These are phyloP conservation scores for Vitis cinerea DNA, from an alignment of 164 flowering plant species.

Conservation along the genomic window DNA sequence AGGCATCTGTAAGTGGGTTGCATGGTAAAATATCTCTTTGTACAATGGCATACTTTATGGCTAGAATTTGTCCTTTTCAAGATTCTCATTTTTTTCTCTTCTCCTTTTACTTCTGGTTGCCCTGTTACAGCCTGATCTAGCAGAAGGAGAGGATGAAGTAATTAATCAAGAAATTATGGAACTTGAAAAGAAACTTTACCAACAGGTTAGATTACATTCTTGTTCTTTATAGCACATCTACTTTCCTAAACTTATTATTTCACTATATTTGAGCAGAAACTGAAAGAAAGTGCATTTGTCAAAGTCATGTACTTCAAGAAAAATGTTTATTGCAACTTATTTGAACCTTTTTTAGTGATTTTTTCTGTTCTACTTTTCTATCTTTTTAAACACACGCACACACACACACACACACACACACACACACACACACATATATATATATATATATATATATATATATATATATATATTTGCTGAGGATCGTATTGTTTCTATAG, in stretches of 20 bases:
- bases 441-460: neutral
- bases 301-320: neutral
- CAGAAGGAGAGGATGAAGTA: constrained; percentile 74
- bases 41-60: neutral
- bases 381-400: neutral
- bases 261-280: neutral
- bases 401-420: too few relatives aligned
- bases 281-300: constrained; percentile 8
- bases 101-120: constrained; percentile 2
- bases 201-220: constrained; percentile 42
- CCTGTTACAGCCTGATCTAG: constrained; percentile 63
- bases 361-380: neutral
- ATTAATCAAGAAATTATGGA: constrained; percentile 50
- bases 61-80: neutral
- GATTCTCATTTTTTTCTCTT: constrained; percentile 5
- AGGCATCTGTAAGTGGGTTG: neutral
- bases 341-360: neutral
- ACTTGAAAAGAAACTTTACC: constrained; percentile 44
- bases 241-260: neutral
- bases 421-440: too few relatives aligned
- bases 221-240: neutral
- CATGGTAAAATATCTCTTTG: neutral
- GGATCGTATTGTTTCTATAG: constrained; percentile 30
- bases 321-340: neutral
- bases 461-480: neutral